These are phyloP conservation scores for Lachancea cidri DNA, from an alignment of 805 yeast species.

Conservation along the genomic window DNA sequence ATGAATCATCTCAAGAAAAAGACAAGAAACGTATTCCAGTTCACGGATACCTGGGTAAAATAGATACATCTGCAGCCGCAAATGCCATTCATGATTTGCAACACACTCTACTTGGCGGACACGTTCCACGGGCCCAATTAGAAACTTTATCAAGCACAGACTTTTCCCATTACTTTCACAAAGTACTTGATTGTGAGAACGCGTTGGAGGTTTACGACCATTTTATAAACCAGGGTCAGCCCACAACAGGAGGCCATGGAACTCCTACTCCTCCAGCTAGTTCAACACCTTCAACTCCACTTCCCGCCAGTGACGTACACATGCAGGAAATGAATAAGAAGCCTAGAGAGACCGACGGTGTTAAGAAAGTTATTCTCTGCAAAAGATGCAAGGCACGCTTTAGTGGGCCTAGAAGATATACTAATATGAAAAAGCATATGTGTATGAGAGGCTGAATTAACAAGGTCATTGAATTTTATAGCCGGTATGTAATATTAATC, in stretches of 20 bases:
- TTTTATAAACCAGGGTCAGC: slow-evolving; percentile 8
- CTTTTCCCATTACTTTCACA: slow-evolving; percentile 31
- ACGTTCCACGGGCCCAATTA: slow-evolving; percentile 29
- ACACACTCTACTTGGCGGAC: slow-evolving; percentile 31
- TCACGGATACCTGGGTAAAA: slow-evolving; percentile 28
- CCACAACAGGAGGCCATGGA: background rate
- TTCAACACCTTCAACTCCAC: slow-evolving; percentile 1
- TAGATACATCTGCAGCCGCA: slow-evolving; percentile 23
- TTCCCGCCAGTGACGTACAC: slow-evolving; percentile 1
- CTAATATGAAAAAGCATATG: slow-evolving; percentile 9
- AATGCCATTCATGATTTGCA: slow-evolving; percentile 25
- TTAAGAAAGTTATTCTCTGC: slow-evolving; percentile 26
- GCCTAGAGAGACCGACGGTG: slow-evolving; percentile 6
- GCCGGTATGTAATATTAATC: slow-evolving; percentile 2
- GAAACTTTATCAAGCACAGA: slow-evolving; percentile 31
- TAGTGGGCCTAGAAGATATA: slow-evolving; percentile 17
- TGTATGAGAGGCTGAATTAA: slow-evolving; percentile 8
- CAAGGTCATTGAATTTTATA: background rate
- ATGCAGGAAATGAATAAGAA: background rate
- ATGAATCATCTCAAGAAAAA: slow-evolving; percentile 6
- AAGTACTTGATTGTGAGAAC: slow-evolving; percentile 24
- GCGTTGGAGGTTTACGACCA: slow-evolving; percentile 25
- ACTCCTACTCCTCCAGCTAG: background rate
- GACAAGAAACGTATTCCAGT: slow-evolving; percentile 17
- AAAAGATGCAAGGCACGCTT: slow-evolving; percentile 23